These are phyloP conservation scores for Globisporangium nodosum DNA, from an alignment of 352 stramenopile genomes.

Conservation along the genomic window DNA sequence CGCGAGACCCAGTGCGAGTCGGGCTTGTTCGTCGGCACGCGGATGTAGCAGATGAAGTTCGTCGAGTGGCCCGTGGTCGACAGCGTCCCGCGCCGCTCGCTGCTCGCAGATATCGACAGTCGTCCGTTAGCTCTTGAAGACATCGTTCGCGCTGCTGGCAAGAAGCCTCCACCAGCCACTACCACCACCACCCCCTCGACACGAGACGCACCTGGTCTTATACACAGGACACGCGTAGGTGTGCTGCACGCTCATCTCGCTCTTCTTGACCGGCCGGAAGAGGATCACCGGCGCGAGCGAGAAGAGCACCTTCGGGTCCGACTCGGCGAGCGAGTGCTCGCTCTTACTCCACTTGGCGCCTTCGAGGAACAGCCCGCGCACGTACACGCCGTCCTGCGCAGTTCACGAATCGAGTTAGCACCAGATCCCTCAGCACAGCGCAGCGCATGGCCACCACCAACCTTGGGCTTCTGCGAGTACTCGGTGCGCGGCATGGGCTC, in stretches of 20 bases:
- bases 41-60: constrained; percentile 94
- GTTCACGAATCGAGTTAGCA: not conserved
- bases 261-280: constrained; percentile 78
- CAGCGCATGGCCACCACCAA: constrained; percentile 10
- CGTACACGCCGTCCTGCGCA: constrained; percentile 81
- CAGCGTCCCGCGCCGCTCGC: constrained; percentile 85
- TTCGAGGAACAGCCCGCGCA: constrained; percentile 87
- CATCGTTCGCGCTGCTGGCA: no score
- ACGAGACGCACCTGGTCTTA: constrained; percentile 74
- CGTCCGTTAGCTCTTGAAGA: not conserved
- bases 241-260: constrained; percentile 51
- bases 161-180: not conserved
- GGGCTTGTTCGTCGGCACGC: constrained; percentile 68
- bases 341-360: constrained; percentile 84
- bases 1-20: constrained; percentile 91
- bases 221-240: constrained; percentile 93
- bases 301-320: constrained; percentile 87
- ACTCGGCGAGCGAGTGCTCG: constrained; percentile 66
- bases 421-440: not conserved
- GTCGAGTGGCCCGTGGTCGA: constrained; percentile 93
- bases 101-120: constrained; percentile 14
- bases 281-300: constrained; percentile 77
- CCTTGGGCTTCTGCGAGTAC: constrained; percentile 65
- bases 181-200: not conserved
- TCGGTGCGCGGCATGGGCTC: constrained; percentile 75